Percentiles rank a stretch among this genome's conserved stretches.
phyloP scores from a whole-genome alignment of 2,329 filamentous ascomycete genomes.

The Thermoascus crustaceus region DNA sequence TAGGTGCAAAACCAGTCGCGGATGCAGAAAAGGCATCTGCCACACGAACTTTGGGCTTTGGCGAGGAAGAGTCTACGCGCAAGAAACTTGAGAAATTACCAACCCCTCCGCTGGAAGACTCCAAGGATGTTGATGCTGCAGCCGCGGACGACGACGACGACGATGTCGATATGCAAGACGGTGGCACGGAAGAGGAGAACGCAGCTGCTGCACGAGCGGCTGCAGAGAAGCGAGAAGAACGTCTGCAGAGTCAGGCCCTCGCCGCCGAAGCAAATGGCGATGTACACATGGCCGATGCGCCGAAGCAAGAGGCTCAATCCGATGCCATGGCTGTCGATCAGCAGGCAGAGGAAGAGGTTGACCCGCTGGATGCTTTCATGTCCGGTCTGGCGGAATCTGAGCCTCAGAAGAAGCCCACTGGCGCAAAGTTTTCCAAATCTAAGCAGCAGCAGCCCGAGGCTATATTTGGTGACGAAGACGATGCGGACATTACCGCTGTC shows the following conservation, averaged over 20 bases:
- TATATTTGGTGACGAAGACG: conserved; percentile 79
- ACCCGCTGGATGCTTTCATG: conserved; percentile 98
- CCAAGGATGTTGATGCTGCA: conserved; percentile 44
- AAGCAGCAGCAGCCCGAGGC: conserved; percentile 65
- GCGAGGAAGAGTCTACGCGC: conserved; percentile 77
- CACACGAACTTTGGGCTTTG: conserved; percentile 73
- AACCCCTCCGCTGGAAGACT: conserved; percentile 59
- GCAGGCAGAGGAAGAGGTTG: conserved; percentile 57
- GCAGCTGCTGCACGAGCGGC: conserved; percentile 77
- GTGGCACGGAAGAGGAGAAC: conserved; percentile 76
- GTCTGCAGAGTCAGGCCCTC: conserved; percentile 41
- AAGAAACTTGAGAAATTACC: conserved; percentile 90
- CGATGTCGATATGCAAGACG: conserved; percentile 67
- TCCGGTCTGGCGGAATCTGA: conserved; percentile 52
- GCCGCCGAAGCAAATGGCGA: conserved; percentile 18
- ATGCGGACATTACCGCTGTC: conserved; percentile 56
- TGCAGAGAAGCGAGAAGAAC: conserved; percentile 73
- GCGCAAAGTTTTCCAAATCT: conserved; percentile 33
- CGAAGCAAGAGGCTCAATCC: no score
- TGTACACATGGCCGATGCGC: conserved; percentile 26
- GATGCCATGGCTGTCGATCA: conserved; percentile 33
- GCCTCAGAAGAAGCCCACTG: conserved; percentile 32
- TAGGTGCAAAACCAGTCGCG: conserved; percentile 57
- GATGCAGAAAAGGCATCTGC: conserved; percentile 59
- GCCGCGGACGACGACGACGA: conserved; percentile 54